Percentiles rank a stretch among this genome's conserved stretches.
These are phyloP conservation scores for Trichoderma lentiforme DNA, from an alignment of 2,329 filamentous ascomycete genomes.

Conservation along the genomic window DNA sequence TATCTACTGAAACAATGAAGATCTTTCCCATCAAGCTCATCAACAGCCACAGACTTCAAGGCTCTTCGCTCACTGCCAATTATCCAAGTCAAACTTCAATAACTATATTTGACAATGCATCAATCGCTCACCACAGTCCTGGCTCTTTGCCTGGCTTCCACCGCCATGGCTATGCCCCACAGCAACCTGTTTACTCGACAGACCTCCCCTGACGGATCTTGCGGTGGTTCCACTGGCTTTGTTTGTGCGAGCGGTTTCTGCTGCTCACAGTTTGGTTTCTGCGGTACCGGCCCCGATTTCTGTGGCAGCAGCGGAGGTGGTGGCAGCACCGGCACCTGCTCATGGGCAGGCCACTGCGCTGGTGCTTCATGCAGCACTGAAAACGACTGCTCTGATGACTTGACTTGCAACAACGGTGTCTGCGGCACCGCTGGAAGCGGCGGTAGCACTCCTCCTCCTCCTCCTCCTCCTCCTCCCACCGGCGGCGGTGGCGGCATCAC, in stretches of 20 bases:
- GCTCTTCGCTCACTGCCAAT: background rate
- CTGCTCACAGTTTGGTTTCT: background rate
- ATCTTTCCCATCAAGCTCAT: background rate
- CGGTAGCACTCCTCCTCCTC: background rate
- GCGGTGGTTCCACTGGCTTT: background rate
- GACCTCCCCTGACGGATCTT: background rate
- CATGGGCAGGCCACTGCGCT: background rate
- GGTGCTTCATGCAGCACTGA: background rate
- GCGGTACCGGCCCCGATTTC: background rate
- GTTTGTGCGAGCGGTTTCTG: background rate
- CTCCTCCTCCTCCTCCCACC: too few species aligned
- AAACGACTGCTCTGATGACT: background rate
- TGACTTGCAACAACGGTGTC: background rate
- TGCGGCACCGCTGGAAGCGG: background rate
- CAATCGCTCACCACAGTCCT: background rate
- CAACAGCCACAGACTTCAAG: background rate
- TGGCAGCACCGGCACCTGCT: background rate
- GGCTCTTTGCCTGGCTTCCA: background rate
- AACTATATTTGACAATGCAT: background rate
- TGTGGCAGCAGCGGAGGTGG: background rate
- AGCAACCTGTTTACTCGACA: background rate
- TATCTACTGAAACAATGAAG: background rate
- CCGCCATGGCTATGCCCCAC: background rate
- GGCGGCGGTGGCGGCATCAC: background rate
- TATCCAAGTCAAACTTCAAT: background rate